Base-by-base conservation (phyloP, 805 yeast species). In the Kodamaea fukazawae region DNA sequence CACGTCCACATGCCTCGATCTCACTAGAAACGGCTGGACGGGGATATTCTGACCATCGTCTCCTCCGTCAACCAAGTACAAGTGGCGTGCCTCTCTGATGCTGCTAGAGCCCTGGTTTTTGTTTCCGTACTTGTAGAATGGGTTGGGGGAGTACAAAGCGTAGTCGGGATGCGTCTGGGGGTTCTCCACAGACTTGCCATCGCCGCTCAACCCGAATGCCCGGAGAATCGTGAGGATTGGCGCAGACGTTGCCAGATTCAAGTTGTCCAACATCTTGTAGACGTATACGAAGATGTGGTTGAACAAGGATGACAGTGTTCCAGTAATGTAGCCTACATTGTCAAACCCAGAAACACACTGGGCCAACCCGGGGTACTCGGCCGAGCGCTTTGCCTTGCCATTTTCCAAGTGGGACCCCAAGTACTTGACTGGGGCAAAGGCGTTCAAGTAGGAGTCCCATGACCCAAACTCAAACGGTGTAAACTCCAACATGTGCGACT, bases 381-480 rank as follows among this genome's bases (percentile, higher is more conserved):
- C 42, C 12, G 47, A 50, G 28, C 45, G 46, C 1, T 45, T 40
- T 0, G 80, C 64, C 8, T 41, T 45, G 0, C 86, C 86, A 33
- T 68, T 60, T 17, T 45, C 42, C 7, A 79, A 51, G 2, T 58
- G 40, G 0, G 83, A 63, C 0, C 87, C 87, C 18, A 81, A 54
- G 47, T 71, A 80, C 42, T 67, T 68, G 29, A 74, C 47, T n/a
- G 74, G 67, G 3, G 73, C 61, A 47, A 81, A 81, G 4, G 76
- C 61, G 27, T 65, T 58, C 25, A 74, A 46, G 29, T 57, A 55
- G 10, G 61, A 44, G 45, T 79, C 83, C 85, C 86, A 81, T 0
- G 83, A 77, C 0, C 87, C 87, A 61, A 80, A 80, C 42, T 81
- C 88, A 50, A 58, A 78, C 0, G 86, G 86, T 10, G 74, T 77